Conservation (phyloP, 2,329 filamentous ascomycete genomes). For the Periconia sp. region DNA sequence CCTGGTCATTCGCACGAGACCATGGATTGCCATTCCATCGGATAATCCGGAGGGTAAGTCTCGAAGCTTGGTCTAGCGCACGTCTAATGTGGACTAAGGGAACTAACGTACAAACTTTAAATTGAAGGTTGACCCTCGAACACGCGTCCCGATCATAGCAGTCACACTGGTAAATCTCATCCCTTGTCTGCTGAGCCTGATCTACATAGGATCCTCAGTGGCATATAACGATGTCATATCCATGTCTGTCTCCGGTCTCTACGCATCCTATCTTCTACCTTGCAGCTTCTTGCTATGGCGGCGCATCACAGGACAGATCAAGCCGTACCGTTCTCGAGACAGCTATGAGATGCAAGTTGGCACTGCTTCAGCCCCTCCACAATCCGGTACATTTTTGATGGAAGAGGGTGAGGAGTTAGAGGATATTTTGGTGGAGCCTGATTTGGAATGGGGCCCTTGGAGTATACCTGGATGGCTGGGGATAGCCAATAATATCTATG, state of each 20-base stretch:
- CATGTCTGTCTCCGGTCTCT: constrained; percentile 6
- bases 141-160: not conserved
- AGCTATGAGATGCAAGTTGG: not conserved
- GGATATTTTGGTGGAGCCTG: no score
- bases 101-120: no score
- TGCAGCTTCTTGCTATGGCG: constrained; percentile 8
- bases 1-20: constrained; percentile 43
- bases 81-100: no score
- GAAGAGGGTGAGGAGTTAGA: no score
- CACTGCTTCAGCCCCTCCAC: no score
- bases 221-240: constrained; percentile 8
- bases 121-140: not conserved
- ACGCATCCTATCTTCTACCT: constrained; percentile 10
- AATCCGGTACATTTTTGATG: no score
- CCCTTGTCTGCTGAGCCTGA: constrained; percentile 7
- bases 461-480: constrained; percentile 3
- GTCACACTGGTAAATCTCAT: not conserved
- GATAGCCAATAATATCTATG: constrained; percentile 4
- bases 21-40: no score
- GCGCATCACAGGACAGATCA: constrained; percentile 1
- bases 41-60: no score
- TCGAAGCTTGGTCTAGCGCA: no score
- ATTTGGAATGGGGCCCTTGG: constrained; percentile 10
- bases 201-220: constrained; percentile 7
- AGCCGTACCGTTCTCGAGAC: not conserved